phyloP scores from a whole-genome alignment of 345 rosid species.

The Eucalyptus tenuipes region DNA sequence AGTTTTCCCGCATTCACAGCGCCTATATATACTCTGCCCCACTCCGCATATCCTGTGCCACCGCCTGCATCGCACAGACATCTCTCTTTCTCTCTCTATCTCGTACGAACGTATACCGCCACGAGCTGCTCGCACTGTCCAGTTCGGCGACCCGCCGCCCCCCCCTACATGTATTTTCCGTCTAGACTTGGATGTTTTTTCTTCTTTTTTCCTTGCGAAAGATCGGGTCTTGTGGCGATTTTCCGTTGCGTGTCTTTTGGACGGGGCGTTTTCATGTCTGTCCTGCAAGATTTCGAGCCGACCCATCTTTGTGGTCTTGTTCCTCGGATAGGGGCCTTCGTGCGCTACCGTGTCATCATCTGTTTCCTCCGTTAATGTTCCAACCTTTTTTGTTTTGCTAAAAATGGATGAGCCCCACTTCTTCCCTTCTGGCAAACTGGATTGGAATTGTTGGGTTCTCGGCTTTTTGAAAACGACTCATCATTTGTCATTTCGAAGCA shows the following conservation, averaged over 20 bases:
- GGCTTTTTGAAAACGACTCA: background rate
- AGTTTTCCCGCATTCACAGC: background rate
- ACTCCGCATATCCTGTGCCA: background rate
- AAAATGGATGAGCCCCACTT: background rate
- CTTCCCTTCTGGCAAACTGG: background rate
- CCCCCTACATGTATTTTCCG: background rate
- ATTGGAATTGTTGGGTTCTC: background rate
- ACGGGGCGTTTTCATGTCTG: background rate
- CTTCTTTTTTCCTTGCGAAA: background rate
- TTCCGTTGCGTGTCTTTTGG: background rate
- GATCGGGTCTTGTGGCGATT: background rate
- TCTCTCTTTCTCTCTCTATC: background rate
- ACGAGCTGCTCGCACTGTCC: background rate
- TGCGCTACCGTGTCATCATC: background rate
- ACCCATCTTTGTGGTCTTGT: background rate
- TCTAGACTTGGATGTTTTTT: background rate
- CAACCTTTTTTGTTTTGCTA: background rate
- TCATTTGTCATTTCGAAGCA: background rate
- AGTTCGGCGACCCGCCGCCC: background rate
- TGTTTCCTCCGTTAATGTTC: background rate
- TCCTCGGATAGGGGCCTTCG: background rate
- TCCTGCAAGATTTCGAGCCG: background rate
- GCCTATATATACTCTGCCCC: background rate
- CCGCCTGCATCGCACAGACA: background rate
- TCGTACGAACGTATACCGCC: background rate